Conservation (phyloP, 176 grass and related monocot species). For the Thinopyrum elongatum region DNA sequence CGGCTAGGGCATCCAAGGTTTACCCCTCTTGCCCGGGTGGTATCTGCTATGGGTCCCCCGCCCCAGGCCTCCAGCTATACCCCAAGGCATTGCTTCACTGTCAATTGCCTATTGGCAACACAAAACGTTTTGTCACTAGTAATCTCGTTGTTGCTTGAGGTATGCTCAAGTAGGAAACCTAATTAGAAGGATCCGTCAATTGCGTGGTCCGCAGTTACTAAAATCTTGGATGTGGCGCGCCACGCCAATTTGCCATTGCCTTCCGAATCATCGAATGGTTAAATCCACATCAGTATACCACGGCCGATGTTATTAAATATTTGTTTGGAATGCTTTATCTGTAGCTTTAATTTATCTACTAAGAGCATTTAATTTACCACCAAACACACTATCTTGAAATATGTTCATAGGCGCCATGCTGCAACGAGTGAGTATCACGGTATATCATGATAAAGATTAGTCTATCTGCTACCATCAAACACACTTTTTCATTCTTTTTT, state of each 20-base stretch:
- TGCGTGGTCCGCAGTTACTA: neutral
- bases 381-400: neutral
- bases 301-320: no score
- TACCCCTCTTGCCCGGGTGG: neutral
- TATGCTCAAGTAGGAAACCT: neutral
- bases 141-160: neutral
- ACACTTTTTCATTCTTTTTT: neutral
- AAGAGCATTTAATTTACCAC: no score
- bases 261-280: no score
- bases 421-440: neutral
- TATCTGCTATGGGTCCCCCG: constrained; percentile 31
- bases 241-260: no score
- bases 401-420: neutral
- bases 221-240: no score
- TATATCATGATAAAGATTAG: neutral
- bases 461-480: neutral
- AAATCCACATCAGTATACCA: no score
- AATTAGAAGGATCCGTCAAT: neutral
- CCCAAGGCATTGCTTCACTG: neutral
- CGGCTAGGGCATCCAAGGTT: constrained; percentile 9
- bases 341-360: no score
- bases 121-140: no score
- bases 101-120: neutral
- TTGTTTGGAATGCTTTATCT: no score
- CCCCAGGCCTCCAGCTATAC: neutral